Percentiles rank a stretch among this genome's conserved stretches.
These are phyloP conservation scores for Puccinia triticina DNA, from an alignment of 1,284 basidiomycete species.

Conservation along the genomic window DNA sequence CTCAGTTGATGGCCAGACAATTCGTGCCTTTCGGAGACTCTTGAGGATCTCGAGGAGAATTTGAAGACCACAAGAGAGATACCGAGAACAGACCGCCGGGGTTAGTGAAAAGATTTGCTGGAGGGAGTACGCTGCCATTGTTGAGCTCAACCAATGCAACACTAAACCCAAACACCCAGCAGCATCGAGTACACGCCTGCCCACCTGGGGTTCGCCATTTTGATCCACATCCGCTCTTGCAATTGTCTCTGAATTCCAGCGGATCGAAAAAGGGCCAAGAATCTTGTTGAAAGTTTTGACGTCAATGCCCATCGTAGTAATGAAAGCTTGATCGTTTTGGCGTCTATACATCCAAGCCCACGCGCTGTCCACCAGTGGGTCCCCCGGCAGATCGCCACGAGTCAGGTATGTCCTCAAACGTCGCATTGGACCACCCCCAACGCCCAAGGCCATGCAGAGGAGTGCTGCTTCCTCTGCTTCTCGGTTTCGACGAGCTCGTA, in stretches of 20 bases:
- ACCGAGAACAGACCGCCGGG: neutral
- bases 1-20: conserved; percentile 2
- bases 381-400: too few relatives aligned
- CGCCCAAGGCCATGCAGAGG: too few relatives aligned
- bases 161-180: neutral
- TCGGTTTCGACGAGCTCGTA: too few relatives aligned
- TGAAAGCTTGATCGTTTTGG: neutral
- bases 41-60: neutral
- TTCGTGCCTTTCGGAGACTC: neutral
- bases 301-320: conserved; percentile 12
- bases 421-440: too few relatives aligned
- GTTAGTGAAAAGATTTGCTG: conserved; percentile 7
- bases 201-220: neutral
- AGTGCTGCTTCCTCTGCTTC: too few relatives aligned
- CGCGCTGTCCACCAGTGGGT: too few relatives aligned
- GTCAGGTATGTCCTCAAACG: too few relatives aligned
- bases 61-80: neutral
- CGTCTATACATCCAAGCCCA: neutral
- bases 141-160: too few relatives aligned
- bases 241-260: neutral
- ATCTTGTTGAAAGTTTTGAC: neutral
- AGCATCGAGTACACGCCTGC: neutral
- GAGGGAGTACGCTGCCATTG: conserved; percentile 9
- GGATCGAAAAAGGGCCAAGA: neutral
- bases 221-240: neutral